Evolutionary conservation across 1,284 basidiomycete species (phyloP).

Genomic region (Abortiporus biennis): DNA sequence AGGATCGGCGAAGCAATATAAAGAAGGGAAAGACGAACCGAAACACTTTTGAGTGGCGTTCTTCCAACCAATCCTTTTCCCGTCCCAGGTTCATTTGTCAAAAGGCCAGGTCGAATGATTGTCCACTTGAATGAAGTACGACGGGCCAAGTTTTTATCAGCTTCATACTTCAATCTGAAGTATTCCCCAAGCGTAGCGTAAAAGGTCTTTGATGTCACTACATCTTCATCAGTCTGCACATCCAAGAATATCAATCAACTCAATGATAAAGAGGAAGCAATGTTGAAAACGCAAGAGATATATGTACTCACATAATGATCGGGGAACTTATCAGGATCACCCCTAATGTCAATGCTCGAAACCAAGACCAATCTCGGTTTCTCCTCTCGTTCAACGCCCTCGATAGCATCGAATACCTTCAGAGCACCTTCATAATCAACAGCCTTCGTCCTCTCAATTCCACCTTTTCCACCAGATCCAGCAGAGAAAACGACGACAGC

Average conservation of each 20-base stretch:
- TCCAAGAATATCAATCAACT: conserved; percentile 1
- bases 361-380: conserved; percentile 58
- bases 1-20: too few relatives aligned
- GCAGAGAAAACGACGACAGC: conserved; percentile 61
- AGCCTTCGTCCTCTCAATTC: conserved; percentile 52
- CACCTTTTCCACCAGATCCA: conserved; percentile 67
- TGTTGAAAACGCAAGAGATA: conserved; percentile 2
- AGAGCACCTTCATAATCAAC: conserved; percentile 72
- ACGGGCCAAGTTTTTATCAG: conserved; percentile 59
- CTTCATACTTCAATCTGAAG: conserved; percentile 63
- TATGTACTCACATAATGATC: conserved; percentile 45
- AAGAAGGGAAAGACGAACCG: conserved; percentile 27
- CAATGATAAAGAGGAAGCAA: background rate
- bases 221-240: conserved; percentile 41
- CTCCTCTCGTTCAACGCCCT: conserved; percentile 34
- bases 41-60: conserved; percentile 46
- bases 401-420: conserved; percentile 70
- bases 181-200: conserved; percentile 41
- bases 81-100: conserved; percentile 48
- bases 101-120: conserved; percentile 60
- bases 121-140: conserved; percentile 63
- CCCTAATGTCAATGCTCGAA: conserved; percentile 59
- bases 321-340: conserved; percentile 45
- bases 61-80: conserved; percentile 51
- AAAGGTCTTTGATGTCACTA: conserved; percentile 35